These are phyloP conservation scores for Bassia scoparia DNA, from an alignment of 148 eudicot genomes.

Conservation along the genomic window DNA sequence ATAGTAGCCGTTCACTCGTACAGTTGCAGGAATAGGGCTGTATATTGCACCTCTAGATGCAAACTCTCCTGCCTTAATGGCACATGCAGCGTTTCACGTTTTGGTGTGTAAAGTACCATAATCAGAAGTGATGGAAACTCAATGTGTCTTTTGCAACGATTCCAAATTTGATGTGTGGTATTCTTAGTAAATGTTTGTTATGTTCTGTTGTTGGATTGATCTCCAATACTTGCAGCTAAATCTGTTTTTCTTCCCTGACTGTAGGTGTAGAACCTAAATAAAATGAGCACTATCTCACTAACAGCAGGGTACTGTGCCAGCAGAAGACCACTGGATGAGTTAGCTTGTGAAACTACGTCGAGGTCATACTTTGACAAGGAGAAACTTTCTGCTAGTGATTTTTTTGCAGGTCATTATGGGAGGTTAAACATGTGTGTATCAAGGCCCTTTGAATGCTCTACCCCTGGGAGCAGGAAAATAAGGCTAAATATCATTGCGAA, in stretches of 20 bases:
- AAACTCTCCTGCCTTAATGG: no score
- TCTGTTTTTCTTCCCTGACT: not conserved
- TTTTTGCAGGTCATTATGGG: conserved; percentile 1
- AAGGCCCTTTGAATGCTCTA: conserved; percentile 7
- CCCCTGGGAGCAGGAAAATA: not conserved
- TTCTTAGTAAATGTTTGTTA: not conserved
- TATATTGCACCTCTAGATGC: no score
- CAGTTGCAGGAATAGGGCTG: no score
- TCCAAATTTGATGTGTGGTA: no score
- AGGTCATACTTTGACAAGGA: conserved; percentile 13
- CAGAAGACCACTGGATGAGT: conserved; percentile 6
- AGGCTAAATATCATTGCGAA: conserved; percentile 33
- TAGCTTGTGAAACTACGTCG: not conserved
- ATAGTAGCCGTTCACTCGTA: no score
- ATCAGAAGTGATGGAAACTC: no score
- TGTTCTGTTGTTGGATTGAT: not conserved
- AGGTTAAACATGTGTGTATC: conserved; percentile 10
- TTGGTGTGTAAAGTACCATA: no score
- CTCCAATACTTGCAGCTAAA: no score
- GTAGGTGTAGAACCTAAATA: not conserved
- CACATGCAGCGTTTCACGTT: no score
- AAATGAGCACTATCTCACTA: conserved; percentile 13
- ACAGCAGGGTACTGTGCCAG: conserved; percentile 11
- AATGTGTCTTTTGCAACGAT: no score
- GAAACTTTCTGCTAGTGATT: not conserved